Conservation (phyloP, 2,329 filamentous ascomycete species). For the Nothopassalora personata region DNA sequence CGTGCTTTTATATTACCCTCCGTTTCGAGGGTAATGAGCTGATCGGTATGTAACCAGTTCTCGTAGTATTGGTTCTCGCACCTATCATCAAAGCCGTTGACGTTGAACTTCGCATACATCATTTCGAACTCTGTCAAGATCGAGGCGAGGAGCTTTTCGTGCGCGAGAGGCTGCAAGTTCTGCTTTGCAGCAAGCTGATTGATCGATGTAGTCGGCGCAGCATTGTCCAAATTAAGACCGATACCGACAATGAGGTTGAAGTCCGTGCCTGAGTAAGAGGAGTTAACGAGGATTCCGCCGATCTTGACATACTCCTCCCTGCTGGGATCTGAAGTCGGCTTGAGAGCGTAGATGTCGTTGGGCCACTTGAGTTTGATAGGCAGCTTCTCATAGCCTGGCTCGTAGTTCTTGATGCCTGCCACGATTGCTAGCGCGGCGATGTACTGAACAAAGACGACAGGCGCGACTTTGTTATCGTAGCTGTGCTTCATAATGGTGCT, state of each 20-base stretch:
- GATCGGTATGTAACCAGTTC: conserved; percentile 72
- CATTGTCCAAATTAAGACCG: conserved; percentile 86
- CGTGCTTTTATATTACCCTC: conserved; percentile 69
- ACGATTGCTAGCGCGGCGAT: conserved; percentile 83
- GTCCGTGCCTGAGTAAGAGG: conserved; percentile 66
- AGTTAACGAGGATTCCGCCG: conserved; percentile 87
- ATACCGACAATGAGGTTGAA: conserved; percentile 80
- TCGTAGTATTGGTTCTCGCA: conserved; percentile 75
- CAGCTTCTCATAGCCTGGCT: conserved; percentile 64
- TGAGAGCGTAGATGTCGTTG: conserved; percentile 67
- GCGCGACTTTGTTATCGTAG: conserved; percentile 64
- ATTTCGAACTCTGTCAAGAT: conserved; percentile 74
- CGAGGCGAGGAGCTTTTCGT: conserved; percentile 75
- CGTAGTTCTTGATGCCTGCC: conserved; percentile 75
- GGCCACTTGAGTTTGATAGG: conserved; percentile 94
- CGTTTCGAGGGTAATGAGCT: conserved; percentile 70
- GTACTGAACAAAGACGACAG: conserved; percentile 92
- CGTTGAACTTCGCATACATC: conserved; percentile 69
- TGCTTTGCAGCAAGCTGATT: conserved; percentile 58
- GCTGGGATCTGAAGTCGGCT: conserved; percentile 21
- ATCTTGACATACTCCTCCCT: conserved; percentile 81
- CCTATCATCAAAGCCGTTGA: conserved; percentile 64
- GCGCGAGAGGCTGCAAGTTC: conserved; percentile 43
- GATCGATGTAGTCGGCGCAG: conserved; percentile 79
- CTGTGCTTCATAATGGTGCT: conserved; percentile 83